Conservation (phyloP, 306 rosid genomes). For the Prunus fruticosa region DNA sequence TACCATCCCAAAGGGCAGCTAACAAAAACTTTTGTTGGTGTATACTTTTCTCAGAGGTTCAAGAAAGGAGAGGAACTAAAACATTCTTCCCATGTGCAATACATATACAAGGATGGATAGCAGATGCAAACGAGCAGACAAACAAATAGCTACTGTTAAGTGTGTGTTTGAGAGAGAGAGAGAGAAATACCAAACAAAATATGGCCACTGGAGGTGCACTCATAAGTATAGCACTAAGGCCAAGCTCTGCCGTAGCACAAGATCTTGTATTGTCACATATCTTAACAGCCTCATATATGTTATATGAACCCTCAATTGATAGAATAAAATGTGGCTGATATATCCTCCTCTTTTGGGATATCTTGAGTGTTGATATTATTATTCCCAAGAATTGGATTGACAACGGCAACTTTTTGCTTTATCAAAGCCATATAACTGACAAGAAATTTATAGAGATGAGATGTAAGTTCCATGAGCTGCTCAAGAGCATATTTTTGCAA, state of each 20-base stretch:
- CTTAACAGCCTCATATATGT: slow-evolving; percentile 44
- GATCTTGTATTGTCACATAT: slow-evolving; percentile 21
- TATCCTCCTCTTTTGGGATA: slow-evolving; percentile 66
- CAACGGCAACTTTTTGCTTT: slow-evolving; percentile 37
- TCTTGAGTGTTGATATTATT: slow-evolving; percentile 43
- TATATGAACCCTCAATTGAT: slow-evolving; percentile 63
- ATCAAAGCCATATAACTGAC: slow-evolving; percentile 36
- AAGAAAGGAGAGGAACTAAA: no score
- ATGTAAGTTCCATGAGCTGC: slow-evolving; percentile 74
- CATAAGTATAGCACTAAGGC: slow-evolving; percentile 72
- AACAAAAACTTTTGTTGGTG: no score
- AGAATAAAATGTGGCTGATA: slow-evolving; percentile 74
- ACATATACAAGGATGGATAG: no score
- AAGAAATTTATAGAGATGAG: slow-evolving; percentile 53
- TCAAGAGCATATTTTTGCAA: slow-evolving; percentile 70
- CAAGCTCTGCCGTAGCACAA: slow-evolving; percentile 39
- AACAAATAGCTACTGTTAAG: no score
- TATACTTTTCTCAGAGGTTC: no score
- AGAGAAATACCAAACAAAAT: slow-evolving; percentile 55
- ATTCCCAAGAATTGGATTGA: slow-evolving; percentile 56
- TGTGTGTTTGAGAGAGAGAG: background rate
- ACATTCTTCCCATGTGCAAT: no score
- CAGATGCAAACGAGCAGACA: no score
- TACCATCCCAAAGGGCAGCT: no score
- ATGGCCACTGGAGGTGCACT: slow-evolving; percentile 50